These are phyloP conservation scores for Plasmodium reichenowi DNA, from an alignment of 169 alveolate species.

Conservation along the genomic window DNA sequence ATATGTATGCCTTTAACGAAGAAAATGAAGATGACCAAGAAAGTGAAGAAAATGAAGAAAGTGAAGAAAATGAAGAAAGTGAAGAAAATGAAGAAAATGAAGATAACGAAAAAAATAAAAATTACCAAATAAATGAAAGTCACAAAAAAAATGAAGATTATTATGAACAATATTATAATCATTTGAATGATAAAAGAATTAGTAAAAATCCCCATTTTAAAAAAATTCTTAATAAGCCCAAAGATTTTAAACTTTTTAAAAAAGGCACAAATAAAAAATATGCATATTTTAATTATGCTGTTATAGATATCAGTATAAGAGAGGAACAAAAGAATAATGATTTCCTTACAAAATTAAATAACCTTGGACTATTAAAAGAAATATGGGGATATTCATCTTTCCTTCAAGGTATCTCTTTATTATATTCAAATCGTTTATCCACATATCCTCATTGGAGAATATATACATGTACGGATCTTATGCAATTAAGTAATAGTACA, in stretches of 20 bases:
- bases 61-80: background rate
- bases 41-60: background rate
- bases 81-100: background rate
- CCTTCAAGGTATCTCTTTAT: constrained; percentile 58
- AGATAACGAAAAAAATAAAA: background rate
- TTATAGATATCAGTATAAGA: constrained; percentile 35
- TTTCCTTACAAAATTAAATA: constrained; percentile 16
- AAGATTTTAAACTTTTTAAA: background rate
- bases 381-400: constrained; percentile 71
- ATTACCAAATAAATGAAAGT: background rate
- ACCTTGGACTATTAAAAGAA: constrained; percentile 21
- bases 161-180: background rate
- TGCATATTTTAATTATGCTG: constrained; percentile 59
- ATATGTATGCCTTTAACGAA: constrained; percentile 14
- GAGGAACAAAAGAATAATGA: constrained; percentile 12
- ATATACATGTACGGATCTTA: constrained; percentile 25
- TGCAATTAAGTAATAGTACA: background rate
- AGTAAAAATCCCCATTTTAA: background rate
- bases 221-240: background rate
- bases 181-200: background rate
- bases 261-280: constrained; percentile 15
- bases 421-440: constrained; percentile 27
- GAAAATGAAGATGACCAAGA: constrained; percentile 22
- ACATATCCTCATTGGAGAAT: constrained; percentile 67
- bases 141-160: background rate